phyloP scores from a whole-genome alignment of 208 protist genomes.

The Angomonas ambiguus region DNA sequence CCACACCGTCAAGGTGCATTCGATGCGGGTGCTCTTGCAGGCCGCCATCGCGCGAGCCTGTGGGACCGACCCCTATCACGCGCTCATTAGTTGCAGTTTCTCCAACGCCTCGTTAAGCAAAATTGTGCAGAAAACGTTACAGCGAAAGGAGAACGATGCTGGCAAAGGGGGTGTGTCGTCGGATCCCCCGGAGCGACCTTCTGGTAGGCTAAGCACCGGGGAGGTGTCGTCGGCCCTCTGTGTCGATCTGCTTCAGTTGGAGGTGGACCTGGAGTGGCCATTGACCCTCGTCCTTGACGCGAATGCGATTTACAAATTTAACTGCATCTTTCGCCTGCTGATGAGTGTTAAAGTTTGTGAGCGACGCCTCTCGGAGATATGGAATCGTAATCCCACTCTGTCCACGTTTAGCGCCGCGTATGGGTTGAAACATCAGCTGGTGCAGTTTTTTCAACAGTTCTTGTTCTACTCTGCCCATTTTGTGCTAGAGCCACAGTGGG shows the following conservation, averaged over 20 bases:
- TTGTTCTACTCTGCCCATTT: constrained; percentile 88
- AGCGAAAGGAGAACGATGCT: neutral
- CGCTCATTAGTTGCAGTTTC: constrained; percentile 72
- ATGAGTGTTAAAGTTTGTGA: constrained; percentile 81
- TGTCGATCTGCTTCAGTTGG: constrained; percentile 77
- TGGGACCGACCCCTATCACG: constrained; percentile 63
- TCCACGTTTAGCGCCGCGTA: constrained; percentile 53
- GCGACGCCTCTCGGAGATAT: constrained; percentile 54
- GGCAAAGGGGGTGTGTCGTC: neutral
- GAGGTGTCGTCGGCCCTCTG: constrained; percentile 31
- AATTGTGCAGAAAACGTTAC: constrained; percentile 19
- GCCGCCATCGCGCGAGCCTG: constrained; percentile 69
- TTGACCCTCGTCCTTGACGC: constrained; percentile 73
- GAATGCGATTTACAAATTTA: constrained; percentile 51
- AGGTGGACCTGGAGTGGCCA: constrained; percentile 80
- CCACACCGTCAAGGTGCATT: constrained; percentile 65
- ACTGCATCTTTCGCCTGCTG: constrained; percentile 79
- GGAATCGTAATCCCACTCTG: constrained; percentile 42
- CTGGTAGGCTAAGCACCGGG: constrained; percentile 1
- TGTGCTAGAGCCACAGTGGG: constrained; percentile 83
- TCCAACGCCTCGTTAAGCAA: constrained; percentile 50
- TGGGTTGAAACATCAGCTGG: constrained; percentile 80
- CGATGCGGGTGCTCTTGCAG: constrained; percentile 78
- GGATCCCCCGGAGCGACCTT: neutral
- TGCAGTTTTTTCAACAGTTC: constrained; percentile 85